These are phyloP conservation scores for Didymella sp. DNA, from an alignment of 2,329 filamentous ascomycete genomes.

Conservation along the genomic window DNA sequence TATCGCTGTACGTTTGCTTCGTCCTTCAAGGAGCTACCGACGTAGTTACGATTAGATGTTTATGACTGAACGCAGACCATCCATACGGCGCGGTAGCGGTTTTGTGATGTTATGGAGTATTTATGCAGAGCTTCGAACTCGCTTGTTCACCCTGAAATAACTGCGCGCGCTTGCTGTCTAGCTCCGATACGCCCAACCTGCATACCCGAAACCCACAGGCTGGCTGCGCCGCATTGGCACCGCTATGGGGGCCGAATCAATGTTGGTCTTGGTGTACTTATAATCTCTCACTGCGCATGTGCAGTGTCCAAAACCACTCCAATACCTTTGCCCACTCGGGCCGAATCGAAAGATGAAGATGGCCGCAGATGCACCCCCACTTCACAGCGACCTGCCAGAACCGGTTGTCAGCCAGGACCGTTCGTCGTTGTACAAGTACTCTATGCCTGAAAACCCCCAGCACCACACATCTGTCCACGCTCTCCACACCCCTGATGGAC, in stretches of 20 bases:
- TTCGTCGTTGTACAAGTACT: not conserved
- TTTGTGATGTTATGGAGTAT: too few species aligned
- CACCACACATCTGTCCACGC: not conserved
- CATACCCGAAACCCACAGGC: not conserved
- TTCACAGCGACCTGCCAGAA: slow-evolving; percentile 7
- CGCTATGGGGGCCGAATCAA: not conserved
- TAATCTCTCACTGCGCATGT: not conserved
- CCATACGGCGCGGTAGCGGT: too few species aligned
- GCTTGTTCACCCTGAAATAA: not conserved
- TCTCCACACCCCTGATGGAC: not conserved
- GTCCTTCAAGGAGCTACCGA: not conserved
- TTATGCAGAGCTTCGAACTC: not conserved
- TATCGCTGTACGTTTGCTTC: not conserved
- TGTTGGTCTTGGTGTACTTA: not conserved
- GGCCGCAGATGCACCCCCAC: not conserved
- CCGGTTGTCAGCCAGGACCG: not conserved
- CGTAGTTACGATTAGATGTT: not conserved
- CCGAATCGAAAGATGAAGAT: not conserved
- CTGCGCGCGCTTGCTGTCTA: not conserved
- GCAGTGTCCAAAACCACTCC: not conserved
- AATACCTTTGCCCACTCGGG: not conserved
- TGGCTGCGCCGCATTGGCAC: slow-evolving; percentile 2
- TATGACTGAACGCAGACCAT: not conserved
- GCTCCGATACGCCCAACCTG: not conserved
- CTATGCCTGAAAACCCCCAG: not conserved